A percentile compares a stretch with the other conserved stretches of the same genome.
Conservation (phyloP, 345 rosid genomes). For the Corchorus olitorius region DNA sequence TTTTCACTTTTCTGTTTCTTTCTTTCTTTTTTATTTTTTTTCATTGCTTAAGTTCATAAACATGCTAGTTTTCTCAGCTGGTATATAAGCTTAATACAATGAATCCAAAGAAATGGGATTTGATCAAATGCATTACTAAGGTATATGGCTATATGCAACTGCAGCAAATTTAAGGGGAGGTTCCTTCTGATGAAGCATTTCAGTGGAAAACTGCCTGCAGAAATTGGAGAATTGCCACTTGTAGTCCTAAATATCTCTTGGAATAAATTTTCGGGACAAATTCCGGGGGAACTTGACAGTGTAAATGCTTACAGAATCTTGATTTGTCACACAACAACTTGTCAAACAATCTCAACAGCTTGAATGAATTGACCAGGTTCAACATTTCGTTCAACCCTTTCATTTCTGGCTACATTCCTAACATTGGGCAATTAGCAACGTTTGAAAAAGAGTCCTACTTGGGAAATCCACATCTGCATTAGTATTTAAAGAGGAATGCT, state of each 20-base stretch:
- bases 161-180: conserved; percentile 49
- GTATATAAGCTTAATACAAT: too few relatives aligned
- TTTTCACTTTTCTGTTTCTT: too few relatives aligned
- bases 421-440: conserved; percentile 70
- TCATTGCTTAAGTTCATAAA: too few relatives aligned
- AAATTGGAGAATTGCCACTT: conserved; percentile 61
- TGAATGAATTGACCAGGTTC: conserved; percentile 67
- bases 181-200: conserved; percentile 66
- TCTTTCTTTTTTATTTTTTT: too few relatives aligned
- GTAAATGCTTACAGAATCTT: conserved; percentile 66
- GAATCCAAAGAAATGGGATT: too few relatives aligned
- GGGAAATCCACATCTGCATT: conserved; percentile 67
- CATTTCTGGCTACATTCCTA: conserved; percentile 62
- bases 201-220: conserved; percentile 60
- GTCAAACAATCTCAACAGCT: conserved; percentile 52
- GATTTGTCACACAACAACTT: conserved; percentile 81
- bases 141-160: too few relatives aligned
- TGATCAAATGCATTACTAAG: too few relatives aligned
- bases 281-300: conserved; percentile 62
- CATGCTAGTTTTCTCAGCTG: too few relatives aligned
- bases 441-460: conserved; percentile 66
- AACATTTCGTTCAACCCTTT: conserved; percentile 77
- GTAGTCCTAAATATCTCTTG: conserved; percentile 66
- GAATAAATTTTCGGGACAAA: conserved; percentile 60
- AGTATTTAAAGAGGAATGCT: conserved; percentile 4